Percentiles rank a stretch among this genome's conserved stretches.
Evolutionary conservation across 1,139 yeast species (phyloP).

Genomic region (Geotrichum europaeum): DNA sequence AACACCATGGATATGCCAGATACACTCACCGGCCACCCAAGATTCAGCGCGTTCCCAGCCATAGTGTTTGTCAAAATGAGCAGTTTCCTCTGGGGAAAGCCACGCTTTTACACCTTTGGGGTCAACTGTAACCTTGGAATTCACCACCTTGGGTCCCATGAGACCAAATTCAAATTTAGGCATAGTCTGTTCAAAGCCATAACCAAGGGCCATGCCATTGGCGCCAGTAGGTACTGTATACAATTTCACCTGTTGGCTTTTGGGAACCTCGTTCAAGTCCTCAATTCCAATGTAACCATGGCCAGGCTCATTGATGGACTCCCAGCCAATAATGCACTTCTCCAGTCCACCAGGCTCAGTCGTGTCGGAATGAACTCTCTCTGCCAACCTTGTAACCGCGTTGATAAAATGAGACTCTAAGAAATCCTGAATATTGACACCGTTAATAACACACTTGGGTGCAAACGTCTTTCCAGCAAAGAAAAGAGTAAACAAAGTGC

Average conservation of each 20-base stretch:
- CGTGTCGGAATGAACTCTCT: slow-evolving; percentile 40
- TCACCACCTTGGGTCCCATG: slow-evolving; percentile 53
- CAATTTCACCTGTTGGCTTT: slow-evolving; percentile 29
- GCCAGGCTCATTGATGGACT: slow-evolving; percentile 84
- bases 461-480: slow-evolving; percentile 67
- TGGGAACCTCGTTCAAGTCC: slow-evolving; percentile 27
- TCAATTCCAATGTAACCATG: slow-evolving; percentile 29
- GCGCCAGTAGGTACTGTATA: slow-evolving; percentile 32
- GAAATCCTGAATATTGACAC: slow-evolving; percentile 69
- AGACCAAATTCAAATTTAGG: slow-evolving; percentile 60
- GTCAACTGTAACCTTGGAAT: slow-evolving; percentile 50
- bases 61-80: slow-evolving; percentile 49
- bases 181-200: slow-evolving; percentile 61
- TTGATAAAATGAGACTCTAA: slow-evolving; percentile 58
- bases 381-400: slow-evolving; percentile 53
- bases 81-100: slow-evolving; percentile 39
- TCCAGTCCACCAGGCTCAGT: slow-evolving; percentile 53
- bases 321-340: slow-evolving; percentile 62
- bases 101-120: slow-evolving; percentile 68
- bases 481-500: slow-evolving; percentile 79
- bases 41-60: slow-evolving; percentile 58
- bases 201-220: slow-evolving; percentile 46
- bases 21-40: slow-evolving; percentile 72
- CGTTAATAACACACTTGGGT: slow-evolving; percentile 66
- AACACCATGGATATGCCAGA: slow-evolving; percentile 72